A percentile compares a stretch with the other conserved stretches of the same genome.
Conservation (phyloP, 2,329 filamentous ascomycete species). For the Colletotrichum somersetense region DNA sequence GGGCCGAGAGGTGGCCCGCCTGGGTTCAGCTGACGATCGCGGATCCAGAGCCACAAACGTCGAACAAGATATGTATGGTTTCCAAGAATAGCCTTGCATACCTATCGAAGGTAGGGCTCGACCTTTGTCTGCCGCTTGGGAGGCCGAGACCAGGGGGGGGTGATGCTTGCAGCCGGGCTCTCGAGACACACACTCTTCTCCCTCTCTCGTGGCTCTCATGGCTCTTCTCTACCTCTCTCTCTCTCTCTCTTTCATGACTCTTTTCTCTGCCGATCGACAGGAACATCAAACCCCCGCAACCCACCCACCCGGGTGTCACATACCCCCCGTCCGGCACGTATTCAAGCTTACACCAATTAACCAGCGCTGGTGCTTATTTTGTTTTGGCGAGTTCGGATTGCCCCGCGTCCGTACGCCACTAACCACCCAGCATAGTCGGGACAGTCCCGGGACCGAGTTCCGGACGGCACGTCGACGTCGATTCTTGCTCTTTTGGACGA, state of each 20-base stretch:
- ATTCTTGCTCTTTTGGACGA: not conserved
- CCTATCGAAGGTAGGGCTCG: not conserved
- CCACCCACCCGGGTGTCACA: not conserved
- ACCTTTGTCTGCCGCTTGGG: conserved; percentile 1
- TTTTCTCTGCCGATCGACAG: not conserved
- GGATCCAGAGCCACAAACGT: not conserved
- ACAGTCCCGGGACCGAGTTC: not conserved
- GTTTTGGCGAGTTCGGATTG: not conserved
- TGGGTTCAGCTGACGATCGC: not conserved
- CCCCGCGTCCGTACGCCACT: not conserved
- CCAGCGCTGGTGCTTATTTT: not conserved
- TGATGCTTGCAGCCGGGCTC: not conserved
- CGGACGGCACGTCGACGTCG: conserved; percentile 25
- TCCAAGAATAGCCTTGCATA: conserved; percentile 16
- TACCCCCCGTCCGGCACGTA: not conserved
- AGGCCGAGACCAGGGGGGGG: not conserved
- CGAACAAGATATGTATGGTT: not conserved
- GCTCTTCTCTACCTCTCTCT: not conserved
- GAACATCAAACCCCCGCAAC: conserved; percentile 15
- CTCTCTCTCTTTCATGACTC: not conserved
- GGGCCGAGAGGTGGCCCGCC: conserved; percentile 25
- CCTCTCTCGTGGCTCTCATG: not conserved
- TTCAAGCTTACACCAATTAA: conserved; percentile 21
- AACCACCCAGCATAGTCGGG: not conserved
- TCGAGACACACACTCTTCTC: not conserved